phyloP scores from a whole-genome alignment of 768 basidiomycete species.

The Suillus decipiens region DNA sequence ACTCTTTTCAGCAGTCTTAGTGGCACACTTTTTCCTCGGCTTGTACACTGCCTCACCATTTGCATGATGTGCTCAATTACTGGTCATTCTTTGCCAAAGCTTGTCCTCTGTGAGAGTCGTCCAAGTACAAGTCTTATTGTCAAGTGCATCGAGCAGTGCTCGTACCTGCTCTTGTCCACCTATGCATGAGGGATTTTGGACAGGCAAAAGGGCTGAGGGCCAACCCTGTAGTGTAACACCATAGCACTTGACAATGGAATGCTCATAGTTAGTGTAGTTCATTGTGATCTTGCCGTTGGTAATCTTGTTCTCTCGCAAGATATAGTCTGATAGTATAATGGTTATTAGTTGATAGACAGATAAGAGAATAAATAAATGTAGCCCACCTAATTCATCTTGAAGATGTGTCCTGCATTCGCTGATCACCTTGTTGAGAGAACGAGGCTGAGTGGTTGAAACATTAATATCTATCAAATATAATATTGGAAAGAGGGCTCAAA shows the following conservation, averaged over 20 bases:
- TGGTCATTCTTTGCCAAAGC: background rate
- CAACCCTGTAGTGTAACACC: slow-evolving; percentile 1
- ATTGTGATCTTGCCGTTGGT: background rate
- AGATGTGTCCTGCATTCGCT: background rate
- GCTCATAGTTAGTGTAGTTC: slow-evolving; percentile 1
- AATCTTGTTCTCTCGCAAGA: slow-evolving; percentile 1
- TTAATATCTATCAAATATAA: background rate
- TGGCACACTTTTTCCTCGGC: background rate
- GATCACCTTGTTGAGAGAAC: background rate
- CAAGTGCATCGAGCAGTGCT: background rate
- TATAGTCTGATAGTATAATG: slow-evolving; percentile 2
- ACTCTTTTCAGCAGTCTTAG: background rate
- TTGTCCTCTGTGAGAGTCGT: background rate
- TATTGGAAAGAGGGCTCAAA: background rate
- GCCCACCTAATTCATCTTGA: slow-evolving; percentile 2
- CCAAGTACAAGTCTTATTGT: background rate
- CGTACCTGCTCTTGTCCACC: background rate
- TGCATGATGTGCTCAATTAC: background rate
- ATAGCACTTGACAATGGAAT: background rate
- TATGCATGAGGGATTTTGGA: background rate
- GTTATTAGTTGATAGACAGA: background rate
- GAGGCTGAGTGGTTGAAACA: background rate
- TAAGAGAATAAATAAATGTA: background rate
- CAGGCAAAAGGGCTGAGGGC: background rate
- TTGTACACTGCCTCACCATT: background rate